Evolutionary conservation across 495 filamentous ascomycete genomes (phyloP).

Genomic region (Ascobolus immersus): DNA sequence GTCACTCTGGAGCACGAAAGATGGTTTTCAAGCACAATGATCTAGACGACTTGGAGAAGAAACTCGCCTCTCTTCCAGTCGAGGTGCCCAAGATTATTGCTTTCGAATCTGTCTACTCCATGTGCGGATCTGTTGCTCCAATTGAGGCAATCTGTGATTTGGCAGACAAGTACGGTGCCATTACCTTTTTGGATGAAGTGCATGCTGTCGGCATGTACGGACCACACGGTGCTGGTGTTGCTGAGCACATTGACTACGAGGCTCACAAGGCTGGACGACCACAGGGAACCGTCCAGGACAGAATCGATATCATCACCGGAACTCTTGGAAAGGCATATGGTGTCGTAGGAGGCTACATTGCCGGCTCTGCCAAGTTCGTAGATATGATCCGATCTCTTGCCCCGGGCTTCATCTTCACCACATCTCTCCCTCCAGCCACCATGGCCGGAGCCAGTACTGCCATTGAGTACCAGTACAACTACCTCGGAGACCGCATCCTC

Average conservation of each 20-base stretch:
- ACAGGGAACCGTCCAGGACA: conserved; percentile 73
- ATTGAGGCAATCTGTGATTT: conserved; percentile 90
- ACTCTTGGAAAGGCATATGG: conserved; percentile 95
- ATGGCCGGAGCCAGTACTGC: conserved; percentile 86
- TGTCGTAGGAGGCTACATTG: conserved; percentile 93
- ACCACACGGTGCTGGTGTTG: conserved; percentile 83
- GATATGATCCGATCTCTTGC: conserved; percentile 91
- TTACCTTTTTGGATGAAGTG: conserved; percentile 95
- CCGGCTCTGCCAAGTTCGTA: conserved; percentile 63
- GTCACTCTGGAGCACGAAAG: conserved; percentile 86
- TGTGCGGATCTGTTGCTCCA: conserved; percentile 92
- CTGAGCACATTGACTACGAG: conserved; percentile 89
- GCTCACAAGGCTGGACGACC: conserved; percentile 40
- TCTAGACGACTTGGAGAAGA: conserved; percentile 61
- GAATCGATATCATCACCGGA: conserved; percentile 89
- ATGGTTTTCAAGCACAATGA: conserved; percentile 98
- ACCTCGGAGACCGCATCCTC: conserved; percentile 58
- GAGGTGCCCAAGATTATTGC: conserved; percentile 90
- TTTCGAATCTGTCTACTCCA: conserved; percentile 94
- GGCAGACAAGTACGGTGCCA: conserved; percentile 87
- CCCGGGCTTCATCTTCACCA: conserved; percentile 97
- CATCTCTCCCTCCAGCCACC: conserved; percentile 76
- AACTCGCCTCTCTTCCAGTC: conserved; percentile 62
- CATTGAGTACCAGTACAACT: conserved; percentile 69
- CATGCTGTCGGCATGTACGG: conserved; percentile 99